phyloP scores from a whole-genome alignment of 176 grass and related monocot genomes.

The Urochloa ruziziensis region DNA sequence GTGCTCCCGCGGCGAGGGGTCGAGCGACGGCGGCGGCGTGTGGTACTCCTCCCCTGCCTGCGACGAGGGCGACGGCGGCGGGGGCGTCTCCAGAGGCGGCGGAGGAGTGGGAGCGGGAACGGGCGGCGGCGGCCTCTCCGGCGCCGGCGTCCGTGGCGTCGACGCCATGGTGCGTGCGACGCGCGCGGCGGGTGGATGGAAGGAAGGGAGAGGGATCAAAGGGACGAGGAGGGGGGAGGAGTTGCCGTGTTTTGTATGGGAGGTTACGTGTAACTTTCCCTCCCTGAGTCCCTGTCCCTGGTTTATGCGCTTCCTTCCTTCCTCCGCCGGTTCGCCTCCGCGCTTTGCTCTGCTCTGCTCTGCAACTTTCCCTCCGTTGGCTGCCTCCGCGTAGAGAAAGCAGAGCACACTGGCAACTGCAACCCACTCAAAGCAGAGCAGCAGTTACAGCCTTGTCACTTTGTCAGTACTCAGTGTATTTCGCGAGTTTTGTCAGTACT shows the following conservation, averaged over 20 bases:
- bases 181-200: neutral
- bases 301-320: constrained; percentile 15
- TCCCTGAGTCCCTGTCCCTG: neutral
- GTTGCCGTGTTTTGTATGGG: constrained; percentile 30
- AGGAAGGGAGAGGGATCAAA: neutral
- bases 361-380: neutral
- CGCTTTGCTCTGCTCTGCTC: neutral
- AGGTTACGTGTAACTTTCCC: constrained; percentile 38
- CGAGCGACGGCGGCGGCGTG: constrained; percentile 43
- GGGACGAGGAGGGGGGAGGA: neutral
- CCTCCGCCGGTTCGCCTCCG: neutral
- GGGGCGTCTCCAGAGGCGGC: constrained; percentile 10
- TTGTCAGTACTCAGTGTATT: no score
- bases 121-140: constrained; percentile 39
- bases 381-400: neutral
- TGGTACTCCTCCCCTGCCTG: constrained; percentile 39
- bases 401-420: neutral
- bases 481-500: no score
- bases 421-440: neutral
- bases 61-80: constrained; percentile 16
- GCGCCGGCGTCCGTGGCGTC: constrained; percentile 31
- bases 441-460: neutral
- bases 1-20: neutral
- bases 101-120: neutral
- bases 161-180: constrained; percentile 25